These are phyloP conservation scores for Arthrobotrys musiformis DNA, from an alignment of 2,329 filamentous ascomycete genomes.

Conservation along the genomic window DNA sequence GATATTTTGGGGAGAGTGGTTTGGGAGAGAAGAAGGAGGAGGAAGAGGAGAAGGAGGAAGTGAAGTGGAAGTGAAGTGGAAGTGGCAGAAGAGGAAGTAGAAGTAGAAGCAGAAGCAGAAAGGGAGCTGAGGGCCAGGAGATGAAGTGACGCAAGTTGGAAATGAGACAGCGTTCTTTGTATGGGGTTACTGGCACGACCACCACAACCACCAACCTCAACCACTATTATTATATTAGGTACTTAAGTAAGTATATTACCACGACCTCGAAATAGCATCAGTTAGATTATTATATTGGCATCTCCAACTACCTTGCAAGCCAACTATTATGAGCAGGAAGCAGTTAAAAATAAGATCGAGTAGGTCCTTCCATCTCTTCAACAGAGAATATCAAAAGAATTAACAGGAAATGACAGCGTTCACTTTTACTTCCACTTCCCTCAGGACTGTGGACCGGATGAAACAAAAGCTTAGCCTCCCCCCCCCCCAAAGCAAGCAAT, in stretches of 20 bases:
- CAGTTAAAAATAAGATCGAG: neutral
- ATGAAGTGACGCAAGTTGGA: constrained; percentile 49
- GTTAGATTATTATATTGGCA: neutral
- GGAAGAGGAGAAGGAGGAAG: neutral
- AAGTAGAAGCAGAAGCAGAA: constrained; percentile 11
- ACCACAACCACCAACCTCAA: neutral
- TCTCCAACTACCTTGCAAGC: no score
- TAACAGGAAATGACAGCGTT: constrained; percentile 16
- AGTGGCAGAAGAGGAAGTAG: neutral
- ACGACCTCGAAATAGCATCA: constrained; percentile 14
- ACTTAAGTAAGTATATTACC: no score
- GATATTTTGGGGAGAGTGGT: neutral
- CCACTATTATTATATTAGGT: no score
- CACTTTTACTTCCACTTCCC: neutral
- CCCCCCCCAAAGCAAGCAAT: no score
- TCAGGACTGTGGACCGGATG: constrained; percentile 17
- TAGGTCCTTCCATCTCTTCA: constrained; percentile 5
- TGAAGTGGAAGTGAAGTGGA: neutral
- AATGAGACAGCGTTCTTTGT: constrained; percentile 25
- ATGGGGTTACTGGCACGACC: constrained; percentile 6
- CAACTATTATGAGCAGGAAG: no score
- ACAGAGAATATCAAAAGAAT: neutral
- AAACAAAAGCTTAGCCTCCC: constrained; percentile 44
- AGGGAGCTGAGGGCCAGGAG: constrained; percentile 26
- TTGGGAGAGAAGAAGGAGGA: neutral